Percentiles rank a stretch among this genome's conserved stretches.
These are phyloP conservation scores for Dendrobium officinale DNA, from an alignment of 106 monocot species.

Conservation along the genomic window DNA sequence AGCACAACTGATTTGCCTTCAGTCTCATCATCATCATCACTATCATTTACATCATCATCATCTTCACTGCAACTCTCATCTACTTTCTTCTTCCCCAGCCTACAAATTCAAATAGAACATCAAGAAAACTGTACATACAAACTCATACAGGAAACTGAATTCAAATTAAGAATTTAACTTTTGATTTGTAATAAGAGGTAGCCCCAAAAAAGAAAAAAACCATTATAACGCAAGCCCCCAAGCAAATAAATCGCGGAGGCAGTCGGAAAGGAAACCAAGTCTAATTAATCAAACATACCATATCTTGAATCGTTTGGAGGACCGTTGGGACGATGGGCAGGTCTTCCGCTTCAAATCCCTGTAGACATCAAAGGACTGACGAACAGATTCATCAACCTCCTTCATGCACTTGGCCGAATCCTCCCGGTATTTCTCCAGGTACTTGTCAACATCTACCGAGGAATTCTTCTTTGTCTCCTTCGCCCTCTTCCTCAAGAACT, in stretches of 20 bases:
- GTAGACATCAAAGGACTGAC: constrained; percentile 61
- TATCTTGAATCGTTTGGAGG: constrained; percentile 65
- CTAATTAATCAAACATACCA: constrained; percentile 41
- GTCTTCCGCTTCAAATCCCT: constrained; percentile 65
- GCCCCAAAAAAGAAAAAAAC: background rate
- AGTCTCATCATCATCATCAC: constrained; percentile 25
- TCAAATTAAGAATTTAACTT: background rate
- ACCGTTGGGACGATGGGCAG: constrained; percentile 22
- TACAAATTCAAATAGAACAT: constrained; percentile 20
- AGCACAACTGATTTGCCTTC: constrained; percentile 68
- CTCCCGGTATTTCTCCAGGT: constrained; percentile 51
- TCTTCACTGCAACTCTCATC: constrained; percentile 65
- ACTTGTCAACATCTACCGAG: constrained; percentile 42
- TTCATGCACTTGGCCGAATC: constrained; percentile 61
- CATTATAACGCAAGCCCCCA: background rate
- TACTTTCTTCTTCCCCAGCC: constrained; percentile 75
- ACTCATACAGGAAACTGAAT: background rate
- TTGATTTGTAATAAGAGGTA: background rate
- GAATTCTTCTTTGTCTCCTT: constrained; percentile 70
- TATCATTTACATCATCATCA: constrained; percentile 26
- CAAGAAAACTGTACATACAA: background rate
- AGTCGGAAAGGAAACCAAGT: background rate
- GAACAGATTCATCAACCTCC: constrained; percentile 72
- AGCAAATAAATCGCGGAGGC: background rate
- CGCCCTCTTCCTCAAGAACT: constrained; percentile 85